Percentiles rank a stretch among this genome's conserved stretches.
Evolutionary conservation across 2,329 filamentous ascomycete species (phyloP).

Genomic region (Didymella pinodella): DNA sequence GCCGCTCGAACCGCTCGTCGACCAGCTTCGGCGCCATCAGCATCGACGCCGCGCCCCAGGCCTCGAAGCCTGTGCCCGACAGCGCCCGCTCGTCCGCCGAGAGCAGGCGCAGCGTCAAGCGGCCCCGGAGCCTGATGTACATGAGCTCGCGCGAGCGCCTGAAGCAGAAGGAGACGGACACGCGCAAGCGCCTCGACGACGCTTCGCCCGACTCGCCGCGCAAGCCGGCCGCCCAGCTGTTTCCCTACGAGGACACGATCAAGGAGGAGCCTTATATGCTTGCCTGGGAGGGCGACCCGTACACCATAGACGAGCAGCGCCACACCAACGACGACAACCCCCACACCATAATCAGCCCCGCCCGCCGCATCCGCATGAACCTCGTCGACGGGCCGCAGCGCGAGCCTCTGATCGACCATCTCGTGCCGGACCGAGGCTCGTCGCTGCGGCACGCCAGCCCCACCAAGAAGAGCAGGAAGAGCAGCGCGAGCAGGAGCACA

Average conservation of each 20-base stretch:
- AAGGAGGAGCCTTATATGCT: constrained; percentile 42
- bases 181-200: constrained; percentile 61
- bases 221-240: constrained; percentile 37
- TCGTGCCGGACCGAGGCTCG: constrained; percentile 46
- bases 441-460: constrained; percentile 47
- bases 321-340: constrained; percentile 14
- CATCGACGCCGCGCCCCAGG: constrained; percentile 44
- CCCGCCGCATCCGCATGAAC: constrained; percentile 36
- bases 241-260: constrained; percentile 48
- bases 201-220: constrained; percentile 36
- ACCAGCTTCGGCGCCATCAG: constrained; percentile 54
- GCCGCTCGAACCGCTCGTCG: constrained; percentile 43
- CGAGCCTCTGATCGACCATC: constrained; percentile 39
- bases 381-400: constrained; percentile 32
- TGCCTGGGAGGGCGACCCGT: too few relatives aligned
- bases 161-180: constrained; percentile 67
- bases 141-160: constrained; percentile 76
- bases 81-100: constrained; percentile 47
- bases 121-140: constrained; percentile 70
- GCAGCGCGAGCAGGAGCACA: constrained; percentile 31
- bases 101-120: constrained; percentile 47
- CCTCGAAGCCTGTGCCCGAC: constrained; percentile 33
- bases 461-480: constrained; percentile 42
- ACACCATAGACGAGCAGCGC: too few relatives aligned
- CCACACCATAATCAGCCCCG: constrained; percentile 20